Evolutionary conservation across 23 red algal species (phyloP).

Genomic region (Pyropia yezoensis): DNA sequence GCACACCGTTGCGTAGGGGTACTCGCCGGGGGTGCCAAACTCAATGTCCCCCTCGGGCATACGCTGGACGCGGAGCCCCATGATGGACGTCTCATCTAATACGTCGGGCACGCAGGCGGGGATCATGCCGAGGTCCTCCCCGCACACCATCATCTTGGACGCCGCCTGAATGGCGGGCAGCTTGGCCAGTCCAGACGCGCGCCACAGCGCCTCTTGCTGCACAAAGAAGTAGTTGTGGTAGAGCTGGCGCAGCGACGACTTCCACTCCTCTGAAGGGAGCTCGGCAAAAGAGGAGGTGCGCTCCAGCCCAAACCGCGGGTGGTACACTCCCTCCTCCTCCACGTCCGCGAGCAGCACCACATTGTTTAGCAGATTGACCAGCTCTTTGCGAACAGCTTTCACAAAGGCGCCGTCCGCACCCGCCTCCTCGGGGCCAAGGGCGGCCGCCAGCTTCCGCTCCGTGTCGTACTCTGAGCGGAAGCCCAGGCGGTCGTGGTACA

Average conservation of each 20-base stretch:
- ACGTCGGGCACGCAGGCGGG: constrained; percentile 71
- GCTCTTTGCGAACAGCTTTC: constrained; percentile 7
- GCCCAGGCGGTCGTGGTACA: constrained; percentile 41
- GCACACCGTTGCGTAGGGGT: constrained; percentile 73
- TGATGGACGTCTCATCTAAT: constrained; percentile 60
- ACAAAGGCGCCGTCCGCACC: constrained; percentile 14
- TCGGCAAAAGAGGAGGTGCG: constrained; percentile 49
- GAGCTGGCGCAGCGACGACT: constrained; percentile 48
- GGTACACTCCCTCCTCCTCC: constrained; percentile 50
- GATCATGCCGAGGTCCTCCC: constrained; percentile 80
- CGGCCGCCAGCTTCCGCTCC: constrained; percentile 41
- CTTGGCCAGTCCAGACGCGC: constrained; percentile 55
- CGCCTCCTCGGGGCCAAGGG: constrained; percentile 26
- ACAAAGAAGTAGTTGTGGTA: constrained; percentile 87
- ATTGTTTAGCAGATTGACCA: constrained; percentile 61
- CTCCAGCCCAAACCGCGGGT: constrained; percentile 72
- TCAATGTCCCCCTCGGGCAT: constrained; percentile 60
- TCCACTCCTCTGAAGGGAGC: constrained; percentile 60
- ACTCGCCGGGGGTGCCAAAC: constrained; percentile 58
- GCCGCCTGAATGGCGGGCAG: constrained; percentile 79
- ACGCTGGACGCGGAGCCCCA: constrained; percentile 76
- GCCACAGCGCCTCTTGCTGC: constrained; percentile 88
- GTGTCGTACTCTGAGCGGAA: constrained; percentile 73
- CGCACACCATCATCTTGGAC: constrained; percentile 84
- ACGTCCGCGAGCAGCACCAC: constrained; percentile 69